A percentile compares a stretch with the other conserved stretches of the same genome.
Conservation (phyloP, 75 land plant species). For the Chamaecyparis obtusa region DNA sequence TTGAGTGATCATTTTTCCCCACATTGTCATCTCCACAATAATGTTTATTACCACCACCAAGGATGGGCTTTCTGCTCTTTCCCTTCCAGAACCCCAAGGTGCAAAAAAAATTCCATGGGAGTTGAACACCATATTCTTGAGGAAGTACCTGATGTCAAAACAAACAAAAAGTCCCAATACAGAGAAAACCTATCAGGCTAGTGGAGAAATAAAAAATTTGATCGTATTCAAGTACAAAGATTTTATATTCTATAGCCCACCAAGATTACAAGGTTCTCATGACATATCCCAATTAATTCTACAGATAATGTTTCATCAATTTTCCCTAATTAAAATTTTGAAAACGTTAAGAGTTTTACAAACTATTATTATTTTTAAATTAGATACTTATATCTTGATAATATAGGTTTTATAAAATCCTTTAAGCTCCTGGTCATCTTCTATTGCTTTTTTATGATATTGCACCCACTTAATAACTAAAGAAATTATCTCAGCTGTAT, state of each 20-base stretch:
- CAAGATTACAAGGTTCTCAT: neutral
- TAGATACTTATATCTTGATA: neutral
- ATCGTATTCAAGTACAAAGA: neutral
- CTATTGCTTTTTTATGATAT: neutral
- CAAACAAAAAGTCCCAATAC: neutral
- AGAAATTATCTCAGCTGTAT: neutral
- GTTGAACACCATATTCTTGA: conserved; percentile 42
- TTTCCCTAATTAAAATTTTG: neutral
- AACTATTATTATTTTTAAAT: neutral
- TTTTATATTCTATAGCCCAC: neutral
- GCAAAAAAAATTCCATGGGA: conserved; percentile 53
- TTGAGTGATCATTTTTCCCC: conserved; percentile 1
- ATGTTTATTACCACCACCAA: conserved; percentile 4
- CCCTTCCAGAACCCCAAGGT: conserved; percentile 26
- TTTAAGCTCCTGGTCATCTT: neutral
- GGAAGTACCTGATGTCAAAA: conserved; percentile 44
- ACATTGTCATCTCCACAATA: neutral
- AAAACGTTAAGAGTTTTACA: neutral
- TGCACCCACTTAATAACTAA: neutral
- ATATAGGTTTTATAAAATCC: neutral
- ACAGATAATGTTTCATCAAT: neutral
- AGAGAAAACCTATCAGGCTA: neutral
- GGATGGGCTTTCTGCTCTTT: conserved; percentile 7
- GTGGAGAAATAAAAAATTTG: neutral
- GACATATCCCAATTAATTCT: neutral